Conservation (phyloP, 2,329 filamentous ascomycete species). For the Aspergillus fischeri region DNA sequence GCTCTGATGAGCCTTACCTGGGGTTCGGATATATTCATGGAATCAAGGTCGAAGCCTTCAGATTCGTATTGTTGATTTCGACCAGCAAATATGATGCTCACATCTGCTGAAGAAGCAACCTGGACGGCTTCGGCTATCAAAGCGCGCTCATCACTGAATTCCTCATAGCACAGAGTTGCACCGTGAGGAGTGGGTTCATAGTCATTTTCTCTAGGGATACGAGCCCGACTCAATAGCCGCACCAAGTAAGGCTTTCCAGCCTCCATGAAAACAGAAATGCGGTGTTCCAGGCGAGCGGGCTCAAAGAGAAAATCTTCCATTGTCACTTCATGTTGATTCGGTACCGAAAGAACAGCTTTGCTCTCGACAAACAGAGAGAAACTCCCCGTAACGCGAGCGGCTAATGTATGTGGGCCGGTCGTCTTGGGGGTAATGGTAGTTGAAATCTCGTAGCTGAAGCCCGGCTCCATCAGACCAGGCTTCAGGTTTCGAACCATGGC, state of each 20-base stretch:
- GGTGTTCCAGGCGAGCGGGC: conserved; percentile 8
- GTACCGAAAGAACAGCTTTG: too few relatives aligned
- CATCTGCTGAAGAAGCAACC: conserved; percentile 5
- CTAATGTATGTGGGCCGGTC: too few relatives aligned
- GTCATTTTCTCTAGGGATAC: conserved; percentile 6
- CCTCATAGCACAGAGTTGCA: conserved; percentile 4
- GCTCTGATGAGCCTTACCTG: conserved; percentile 16
- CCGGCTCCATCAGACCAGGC: conserved; percentile 4
- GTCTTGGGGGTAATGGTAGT: too few relatives aligned
- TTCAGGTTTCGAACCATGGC: conserved; percentile 8
- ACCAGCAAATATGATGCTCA: conserved; percentile 14
- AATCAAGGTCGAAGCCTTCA: conserved; percentile 1
- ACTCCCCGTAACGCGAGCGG: too few relatives aligned
- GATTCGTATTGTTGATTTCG: conserved; percentile 2
- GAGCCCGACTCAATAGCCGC: conserved; percentile 5
- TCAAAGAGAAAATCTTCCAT: conserved; percentile 19
- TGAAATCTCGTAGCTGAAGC: not conserved
- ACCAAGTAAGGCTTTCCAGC: conserved; percentile 5
- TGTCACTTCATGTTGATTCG: not conserved
- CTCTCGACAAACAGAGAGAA: too few relatives aligned
- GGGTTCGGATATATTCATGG: conserved; percentile 1
- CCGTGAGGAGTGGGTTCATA: conserved; percentile 8
- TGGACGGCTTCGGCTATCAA: conserved; percentile 10
- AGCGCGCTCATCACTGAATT: conserved; percentile 2
- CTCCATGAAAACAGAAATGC: conserved; percentile 2